Conservation (phyloP, 306 rosid genomes). For the Senna siamea region DNA sequence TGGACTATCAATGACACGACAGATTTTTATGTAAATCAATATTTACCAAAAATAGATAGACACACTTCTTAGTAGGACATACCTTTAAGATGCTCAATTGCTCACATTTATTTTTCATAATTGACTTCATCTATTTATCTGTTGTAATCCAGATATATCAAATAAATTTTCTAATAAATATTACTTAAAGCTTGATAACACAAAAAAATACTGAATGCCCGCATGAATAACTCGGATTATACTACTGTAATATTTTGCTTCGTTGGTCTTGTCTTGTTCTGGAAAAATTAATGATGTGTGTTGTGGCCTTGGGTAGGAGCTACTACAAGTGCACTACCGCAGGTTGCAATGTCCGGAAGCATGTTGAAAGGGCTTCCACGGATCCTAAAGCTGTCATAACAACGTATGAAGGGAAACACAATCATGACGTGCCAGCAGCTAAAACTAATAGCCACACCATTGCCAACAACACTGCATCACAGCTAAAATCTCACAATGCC, state of each 20-base stretch:
- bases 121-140: too few relatives aligned
- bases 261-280: slow-evolving; percentile 17
- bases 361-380: slow-evolving; percentile 82
- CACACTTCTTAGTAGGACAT: neutral
- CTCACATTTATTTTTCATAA: too few relatives aligned
- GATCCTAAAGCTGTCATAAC: slow-evolving; percentile 93
- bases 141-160: too few relatives aligned
- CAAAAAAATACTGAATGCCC: neutral
- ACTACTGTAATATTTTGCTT: neutral
- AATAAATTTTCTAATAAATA: neutral
- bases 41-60: too few relatives aligned
- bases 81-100: neutral
- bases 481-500: slow-evolving; percentile 44
- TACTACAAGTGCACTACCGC: slow-evolving; percentile 86
- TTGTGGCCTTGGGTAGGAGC: slow-evolving; percentile 60
- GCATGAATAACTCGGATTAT: neutral
- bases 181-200: neutral
- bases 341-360: slow-evolving; percentile 85
- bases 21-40: too few relatives aligned
- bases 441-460: slow-evolving; percentile 68
- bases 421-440: slow-evolving; percentile 86
- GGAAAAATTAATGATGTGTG: slow-evolving; percentile 25
- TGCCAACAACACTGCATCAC: slow-evolving; percentile 53
- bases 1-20: neutral
- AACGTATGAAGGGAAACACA: slow-evolving; percentile 90